A percentile compares a stretch with the other conserved stretches of the same genome.
Conservation (phyloP, 2,329 filamentous ascomycete species). For the Talaromyces sp. region DNA sequence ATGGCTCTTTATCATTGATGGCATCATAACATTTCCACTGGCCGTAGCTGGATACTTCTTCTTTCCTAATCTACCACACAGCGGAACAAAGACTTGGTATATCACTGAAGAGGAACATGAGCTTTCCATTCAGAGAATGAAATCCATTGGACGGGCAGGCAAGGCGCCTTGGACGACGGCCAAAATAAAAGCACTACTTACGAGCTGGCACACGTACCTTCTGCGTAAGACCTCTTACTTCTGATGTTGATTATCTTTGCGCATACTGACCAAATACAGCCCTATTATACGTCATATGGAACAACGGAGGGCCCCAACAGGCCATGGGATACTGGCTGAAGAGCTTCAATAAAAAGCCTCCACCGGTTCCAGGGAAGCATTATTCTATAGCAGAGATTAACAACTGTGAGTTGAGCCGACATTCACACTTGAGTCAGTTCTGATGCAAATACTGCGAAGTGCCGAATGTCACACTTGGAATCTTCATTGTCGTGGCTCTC, state of each 20-base stretch:
- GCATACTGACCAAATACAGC: constrained; percentile 18
- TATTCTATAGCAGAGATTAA: constrained; percentile 35
- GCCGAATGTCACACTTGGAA: constrained; percentile 29
- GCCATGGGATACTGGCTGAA: constrained; percentile 44
- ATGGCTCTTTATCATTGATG: constrained; percentile 32
- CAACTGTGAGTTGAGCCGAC: constrained; percentile 26
- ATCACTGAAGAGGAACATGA: constrained; percentile 6
- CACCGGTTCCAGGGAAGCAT: constrained; percentile 32
- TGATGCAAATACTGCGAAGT: background rate
- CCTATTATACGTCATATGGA: constrained; percentile 36
- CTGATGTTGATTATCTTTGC: background rate
- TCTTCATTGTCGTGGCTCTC: constrained; percentile 34
- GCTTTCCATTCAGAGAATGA: constrained; percentile 26
- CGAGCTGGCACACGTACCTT: constrained; percentile 40
- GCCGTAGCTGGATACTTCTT: constrained; percentile 8
- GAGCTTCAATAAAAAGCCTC: constrained; percentile 33
- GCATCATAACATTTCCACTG: constrained; percentile 8
- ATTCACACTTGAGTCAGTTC: background rate
- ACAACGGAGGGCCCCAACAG: constrained; percentile 31
- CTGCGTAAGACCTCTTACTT: constrained; percentile 24
- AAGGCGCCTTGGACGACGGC: constrained; percentile 33
- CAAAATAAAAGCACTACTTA: constrained; percentile 30
- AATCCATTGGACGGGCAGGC: constrained; percentile 34
- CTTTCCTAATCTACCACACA: constrained; percentile 9
- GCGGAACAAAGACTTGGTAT: constrained; percentile 9